phyloP scores from a whole-genome alignment of 768 basidiomycete species.

The Auriscalpium orientale region DNA sequence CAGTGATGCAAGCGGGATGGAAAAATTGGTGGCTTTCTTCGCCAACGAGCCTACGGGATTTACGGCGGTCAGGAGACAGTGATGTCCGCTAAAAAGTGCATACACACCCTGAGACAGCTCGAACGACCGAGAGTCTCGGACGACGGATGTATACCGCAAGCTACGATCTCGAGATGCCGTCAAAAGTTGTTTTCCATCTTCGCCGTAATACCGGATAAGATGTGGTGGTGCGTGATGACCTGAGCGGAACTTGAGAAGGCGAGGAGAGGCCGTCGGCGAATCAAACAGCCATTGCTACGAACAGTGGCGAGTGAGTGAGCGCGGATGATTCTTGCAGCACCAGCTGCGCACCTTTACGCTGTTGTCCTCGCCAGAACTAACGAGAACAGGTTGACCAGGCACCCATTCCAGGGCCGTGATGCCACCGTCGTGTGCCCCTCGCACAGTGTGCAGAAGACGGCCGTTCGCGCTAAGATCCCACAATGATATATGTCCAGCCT shows the following conservation, averaged over 20 bases:
- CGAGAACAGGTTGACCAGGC: constrained; percentile 82
- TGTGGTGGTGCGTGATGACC: constrained; percentile 91
- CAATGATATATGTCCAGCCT: constrained; percentile 80
- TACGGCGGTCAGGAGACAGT: background rate
- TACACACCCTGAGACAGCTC: constrained; percentile 84
- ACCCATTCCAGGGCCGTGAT: constrained; percentile 86
- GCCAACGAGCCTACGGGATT: constrained; percentile 62
- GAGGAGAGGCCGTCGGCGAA: constrained; percentile 77
- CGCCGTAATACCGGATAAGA: constrained; percentile 89
- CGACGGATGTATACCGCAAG: constrained; percentile 84
- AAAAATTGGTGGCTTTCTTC: constrained; percentile 72
- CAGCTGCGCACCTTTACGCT: constrained; percentile 69
- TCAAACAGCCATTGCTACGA: constrained; percentile 96
- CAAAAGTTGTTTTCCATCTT: constrained; percentile 92
- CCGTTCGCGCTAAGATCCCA: constrained; percentile 90
- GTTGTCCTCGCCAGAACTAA: constrained; percentile 91
- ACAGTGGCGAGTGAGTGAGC: background rate
- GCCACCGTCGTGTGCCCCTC: constrained; percentile 83
- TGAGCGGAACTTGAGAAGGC: constrained; percentile 84
- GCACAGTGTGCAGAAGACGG: constrained; percentile 73
- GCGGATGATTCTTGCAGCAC: background rate
- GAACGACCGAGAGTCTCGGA: constrained; percentile 89
- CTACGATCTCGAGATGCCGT: constrained; percentile 87
- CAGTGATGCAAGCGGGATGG: constrained; percentile 71
- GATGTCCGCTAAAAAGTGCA: constrained; percentile 1